These are phyloP conservation scores for Acer saccharum DNA, from an alignment of 345 rosid species.

Conservation along the genomic window DNA sequence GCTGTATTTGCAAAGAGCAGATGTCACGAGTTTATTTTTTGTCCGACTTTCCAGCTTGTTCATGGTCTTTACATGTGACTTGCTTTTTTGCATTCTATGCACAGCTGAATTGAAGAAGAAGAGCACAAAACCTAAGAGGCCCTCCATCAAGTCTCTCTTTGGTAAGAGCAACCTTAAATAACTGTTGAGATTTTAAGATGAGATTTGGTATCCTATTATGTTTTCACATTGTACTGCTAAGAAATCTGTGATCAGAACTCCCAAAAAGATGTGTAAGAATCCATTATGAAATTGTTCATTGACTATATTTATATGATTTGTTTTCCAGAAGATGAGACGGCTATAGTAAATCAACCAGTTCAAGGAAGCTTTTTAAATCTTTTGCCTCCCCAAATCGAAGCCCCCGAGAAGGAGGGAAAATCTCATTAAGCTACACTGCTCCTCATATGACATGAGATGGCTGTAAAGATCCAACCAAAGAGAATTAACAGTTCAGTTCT, in stretches of 20 bases:
- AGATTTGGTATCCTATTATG: background rate
- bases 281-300: background rate
- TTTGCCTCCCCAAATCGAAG: slow-evolving; percentile 67
- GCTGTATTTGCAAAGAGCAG: slow-evolving; percentile 11
- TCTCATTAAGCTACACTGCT: slow-evolving; percentile 35
- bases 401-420: slow-evolving; percentile 53
- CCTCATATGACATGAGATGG: slow-evolving; percentile 15
- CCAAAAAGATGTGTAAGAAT: background rate
- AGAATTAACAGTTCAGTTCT: slow-evolving; percentile 22
- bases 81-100: slow-evolving; percentile 6
- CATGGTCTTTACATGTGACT: slow-evolving; percentile 1
- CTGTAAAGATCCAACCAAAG: slow-evolving; percentile 4
- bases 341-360: slow-evolving; percentile 45
- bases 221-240: background rate
- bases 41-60: background rate
- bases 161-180: slow-evolving; percentile 49
- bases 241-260: background rate
- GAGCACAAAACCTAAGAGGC: slow-evolving; percentile 80
- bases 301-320: background rate
- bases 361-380: slow-evolving; percentile 89
- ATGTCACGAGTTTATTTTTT: background rate
- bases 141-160: slow-evolving; percentile 93
- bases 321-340: slow-evolving; percentile 78
- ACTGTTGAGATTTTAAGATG: background rate
- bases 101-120: slow-evolving; percentile 90